phyloP scores from a whole-genome alignment of 805 yeast species.

The Zygotorulaspora chibaensis region DNA sequence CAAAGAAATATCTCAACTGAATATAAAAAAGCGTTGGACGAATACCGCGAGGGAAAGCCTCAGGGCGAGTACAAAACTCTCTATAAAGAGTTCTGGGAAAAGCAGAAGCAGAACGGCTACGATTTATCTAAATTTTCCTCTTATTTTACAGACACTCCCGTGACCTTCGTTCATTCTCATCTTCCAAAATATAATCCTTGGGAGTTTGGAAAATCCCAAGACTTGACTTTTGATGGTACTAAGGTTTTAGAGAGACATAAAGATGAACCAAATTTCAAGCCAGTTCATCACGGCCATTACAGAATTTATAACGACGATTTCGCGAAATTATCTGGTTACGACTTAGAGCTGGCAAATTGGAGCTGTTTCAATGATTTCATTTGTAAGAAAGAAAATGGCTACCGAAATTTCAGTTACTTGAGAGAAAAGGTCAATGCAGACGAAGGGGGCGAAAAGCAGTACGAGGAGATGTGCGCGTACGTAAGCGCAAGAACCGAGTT shows the following conservation, averaged over 20 bases:
- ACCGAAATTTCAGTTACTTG: slow-evolving; percentile 17
- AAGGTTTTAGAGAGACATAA: slow-evolving; percentile 10
- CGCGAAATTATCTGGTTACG: slow-evolving; percentile 20
- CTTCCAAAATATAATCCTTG: slow-evolving; percentile 40
- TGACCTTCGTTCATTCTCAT: slow-evolving; percentile 40
- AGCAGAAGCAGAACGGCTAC: slow-evolving; percentile 6
- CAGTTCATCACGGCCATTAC: slow-evolving; percentile 11
- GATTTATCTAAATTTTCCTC: slow-evolving; percentile 3
- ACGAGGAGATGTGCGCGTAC: slow-evolving; percentile 17
- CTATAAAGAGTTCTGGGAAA: slow-evolving; percentile 9
- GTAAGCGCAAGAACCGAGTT: slow-evolving; percentile 15
- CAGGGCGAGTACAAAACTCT: slow-evolving; percentile 6
- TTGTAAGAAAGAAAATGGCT: slow-evolving; percentile 12
- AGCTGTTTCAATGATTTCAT: slow-evolving; percentile 14
- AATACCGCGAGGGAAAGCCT: neutral
- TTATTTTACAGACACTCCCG: slow-evolving; percentile 16
- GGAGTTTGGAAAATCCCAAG: slow-evolving; percentile 17
- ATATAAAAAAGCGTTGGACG: neutral
- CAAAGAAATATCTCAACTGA: slow-evolving; percentile 7
- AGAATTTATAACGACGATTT: slow-evolving; percentile 18
- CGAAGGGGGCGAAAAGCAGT: slow-evolving; percentile 10
- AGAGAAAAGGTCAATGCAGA: slow-evolving; percentile 4
- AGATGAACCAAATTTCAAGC: slow-evolving; percentile 11
- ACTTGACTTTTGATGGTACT: slow-evolving; percentile 18
- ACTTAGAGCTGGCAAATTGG: slow-evolving; percentile 24